Evolutionary conservation across 768 basidiomycete species (phyloP), one percentile per base, ranked within the genome.

Genomic region (Leucogyrophana mollusca): DNA sequence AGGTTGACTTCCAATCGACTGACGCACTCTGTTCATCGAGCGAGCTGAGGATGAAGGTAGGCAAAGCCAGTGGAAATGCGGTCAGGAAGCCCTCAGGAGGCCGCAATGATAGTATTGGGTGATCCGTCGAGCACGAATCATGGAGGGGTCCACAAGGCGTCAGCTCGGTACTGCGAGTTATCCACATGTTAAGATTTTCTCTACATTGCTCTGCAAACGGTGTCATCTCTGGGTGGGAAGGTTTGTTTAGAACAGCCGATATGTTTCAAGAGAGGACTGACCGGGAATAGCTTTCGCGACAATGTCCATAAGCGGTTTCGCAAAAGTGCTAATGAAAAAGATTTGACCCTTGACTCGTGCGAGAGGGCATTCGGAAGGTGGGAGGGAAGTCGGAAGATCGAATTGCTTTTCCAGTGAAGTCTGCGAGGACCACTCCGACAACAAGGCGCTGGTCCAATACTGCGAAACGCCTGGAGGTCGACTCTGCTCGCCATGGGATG

Each of bases 391-490:
- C 22, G 86, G 84, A 23, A 98, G 72, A 27, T 82, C 76, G 44
- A 92, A 80, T 45, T 83, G 78, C 51, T 80, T 76, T 64, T 99
- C 96, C 4, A 97, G 77, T n/a, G 76, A 71, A 2, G 92, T 88
- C 65, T 99, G 96, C 9, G 81, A 82, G 7, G 80, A 75, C 96
- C 96, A 98, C 69, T 99, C 96, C 44, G 84, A 75, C 67, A 87
- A 80, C 32, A 99, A 68, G 2, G 90, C 93, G 11, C 81, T 74
- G 7, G 94, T 93, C 96, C 96, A 99, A 52, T 91, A 84, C 57
- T 89, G 82, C 3, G 92, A 91, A 11, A 96, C 90, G n/a, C 81
- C 72, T 52, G 91, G 89, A 1, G 96, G 95, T 16, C 95, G 93
- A 52, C 87, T 86, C 94, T 97, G 57, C 25, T 35, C 44, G 34